These are phyloP conservation scores for Coffea canephora DNA, from an alignment of 257 asterid genomes.

Conservation along the genomic window DNA sequence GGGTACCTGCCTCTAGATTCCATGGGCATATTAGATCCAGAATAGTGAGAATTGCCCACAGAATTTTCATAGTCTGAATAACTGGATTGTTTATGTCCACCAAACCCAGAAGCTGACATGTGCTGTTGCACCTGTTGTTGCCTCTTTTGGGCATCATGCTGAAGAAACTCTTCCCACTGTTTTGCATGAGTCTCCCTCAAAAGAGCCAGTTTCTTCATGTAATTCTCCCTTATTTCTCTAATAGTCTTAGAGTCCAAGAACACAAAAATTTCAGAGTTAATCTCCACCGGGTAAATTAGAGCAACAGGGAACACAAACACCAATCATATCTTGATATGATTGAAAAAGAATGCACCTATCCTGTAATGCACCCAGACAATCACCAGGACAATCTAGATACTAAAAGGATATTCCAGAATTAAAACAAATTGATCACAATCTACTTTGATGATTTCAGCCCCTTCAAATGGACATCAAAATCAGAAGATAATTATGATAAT, in stretches of 20 bases:
- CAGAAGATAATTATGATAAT: background rate
- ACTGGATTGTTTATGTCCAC: slow-evolving; percentile 49
- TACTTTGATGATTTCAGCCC: slow-evolving; percentile 4
- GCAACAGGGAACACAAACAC: slow-evolving; percentile 6
- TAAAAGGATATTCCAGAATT: background rate
- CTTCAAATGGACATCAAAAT: slow-evolving; percentile 7
- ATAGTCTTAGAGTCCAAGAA: slow-evolving; percentile 54
- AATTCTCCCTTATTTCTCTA: slow-evolving; percentile 64
- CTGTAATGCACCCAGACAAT: background rate
- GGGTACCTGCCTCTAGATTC: slow-evolving; percentile 67
- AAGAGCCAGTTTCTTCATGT: slow-evolving; percentile 52
- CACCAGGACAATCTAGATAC: background rate
- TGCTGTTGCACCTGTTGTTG: slow-evolving; percentile 51
- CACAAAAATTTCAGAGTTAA: slow-evolving; percentile 17
- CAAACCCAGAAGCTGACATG: slow-evolving; percentile 50
- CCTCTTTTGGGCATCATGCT: slow-evolving; percentile 57
- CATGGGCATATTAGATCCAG: slow-evolving; percentile 51
- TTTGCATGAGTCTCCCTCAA: slow-evolving; percentile 67
- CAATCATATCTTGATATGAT: background rate
- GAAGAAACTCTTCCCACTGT: slow-evolving; percentile 88
- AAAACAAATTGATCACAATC: slow-evolving; percentile 1
- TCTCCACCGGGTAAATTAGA: background rate
- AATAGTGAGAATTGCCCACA: slow-evolving; percentile 46
- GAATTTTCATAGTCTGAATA: slow-evolving; percentile 53
- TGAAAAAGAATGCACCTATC: background rate